Base-by-base conservation (phyloP, 768 basidiomycete genomes). In the Hysterangium stoloniferum region DNA sequence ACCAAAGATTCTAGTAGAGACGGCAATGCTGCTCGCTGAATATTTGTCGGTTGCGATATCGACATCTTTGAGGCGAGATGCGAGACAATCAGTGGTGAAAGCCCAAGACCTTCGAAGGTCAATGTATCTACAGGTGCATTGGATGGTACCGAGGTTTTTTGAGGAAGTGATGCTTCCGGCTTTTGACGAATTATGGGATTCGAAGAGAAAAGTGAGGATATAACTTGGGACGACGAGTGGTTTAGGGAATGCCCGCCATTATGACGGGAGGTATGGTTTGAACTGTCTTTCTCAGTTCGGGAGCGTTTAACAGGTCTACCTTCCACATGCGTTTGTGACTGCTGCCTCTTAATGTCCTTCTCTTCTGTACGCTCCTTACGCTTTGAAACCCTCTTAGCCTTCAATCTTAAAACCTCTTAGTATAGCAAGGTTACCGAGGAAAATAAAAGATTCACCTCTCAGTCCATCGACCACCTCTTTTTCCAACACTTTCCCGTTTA, bases 191-290 rank as follows among this genome's bases (percentile, higher is more conserved):
- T 63, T 62, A 78, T 78, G 1, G 88, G 88, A 57, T 92, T 91
- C 55, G 77, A 86, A 2, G 88, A 80, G 69, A 95, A 95, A 6
- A 95, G 72, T 7, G 91, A 93, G 0, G 93, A 96, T 54, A 95
- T 89, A 53, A 93, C 68, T 57, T 86, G 84, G 2, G 74, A 71
- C 1, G 61, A 60, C 11, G 52, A 69, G 61, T 66, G 64, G 40
- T 56, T 54, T 48, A 64, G 52, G 61, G 56, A 59, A 41, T 59
- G n/a, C n/a, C n/a, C 56, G 6, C 52, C 17, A 40, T 51, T 19
- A 55, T 57, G 52, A 50, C 55, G 34, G 54, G 55, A 25, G 52
- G 53, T 37, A 12, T 44, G 28, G 19, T 52, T 29, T 54, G 31
- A 42, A 29, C 43, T 34, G 54, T 59, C 56, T 56, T 58, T 52